phyloP scores from a whole-genome alignment of 2,329 filamentous ascomycete genomes.

The Celoporthe dispersa region DNA sequence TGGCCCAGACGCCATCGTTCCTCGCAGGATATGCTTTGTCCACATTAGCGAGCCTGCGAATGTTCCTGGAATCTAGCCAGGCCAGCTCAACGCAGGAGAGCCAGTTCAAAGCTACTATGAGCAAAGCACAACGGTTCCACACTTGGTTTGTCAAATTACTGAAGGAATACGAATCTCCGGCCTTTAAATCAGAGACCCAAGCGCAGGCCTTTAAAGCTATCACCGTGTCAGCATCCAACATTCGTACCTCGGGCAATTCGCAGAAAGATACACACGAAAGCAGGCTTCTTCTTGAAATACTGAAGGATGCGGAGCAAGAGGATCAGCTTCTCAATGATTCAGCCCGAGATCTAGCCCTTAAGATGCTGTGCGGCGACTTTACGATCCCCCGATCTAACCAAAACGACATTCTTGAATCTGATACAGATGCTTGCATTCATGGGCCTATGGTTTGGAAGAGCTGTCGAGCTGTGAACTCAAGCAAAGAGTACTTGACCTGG shows the following conservation, averaged over 20 bases:
- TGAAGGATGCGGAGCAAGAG: conserved; percentile 70
- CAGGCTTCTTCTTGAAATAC: conserved; percentile 75
- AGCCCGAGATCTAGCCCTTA: conserved; percentile 71
- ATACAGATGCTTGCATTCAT: conserved; percentile 65
- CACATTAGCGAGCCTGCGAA: conserved; percentile 75
- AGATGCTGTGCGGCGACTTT: conserved; percentile 77
- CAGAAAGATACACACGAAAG: conserved; percentile 75
- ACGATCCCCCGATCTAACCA: conserved; percentile 59
- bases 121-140: conserved; percentile 76
- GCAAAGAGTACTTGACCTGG: conserved; percentile 78
- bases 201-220: conserved; percentile 68
- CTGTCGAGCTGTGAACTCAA: conserved; percentile 66
- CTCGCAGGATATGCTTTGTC: conserved; percentile 80
- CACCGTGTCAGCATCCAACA: conserved; percentile 68
- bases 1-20: conserved; percentile 72
- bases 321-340: conserved; percentile 70
- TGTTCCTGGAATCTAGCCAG: conserved; percentile 75
- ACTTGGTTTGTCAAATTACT: conserved; percentile 77
- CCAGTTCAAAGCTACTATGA: conserved; percentile 77
- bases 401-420: conserved; percentile 71
- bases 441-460: conserved; percentile 77
- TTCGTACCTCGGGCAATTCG: conserved; percentile 71
- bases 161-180: conserved; percentile 60
- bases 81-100: conserved; percentile 84
- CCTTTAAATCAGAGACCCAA: conserved; percentile 53